phyloP scores from a whole-genome alignment of 331 rosid genomes.

The Pyracantha coccinea region DNA sequence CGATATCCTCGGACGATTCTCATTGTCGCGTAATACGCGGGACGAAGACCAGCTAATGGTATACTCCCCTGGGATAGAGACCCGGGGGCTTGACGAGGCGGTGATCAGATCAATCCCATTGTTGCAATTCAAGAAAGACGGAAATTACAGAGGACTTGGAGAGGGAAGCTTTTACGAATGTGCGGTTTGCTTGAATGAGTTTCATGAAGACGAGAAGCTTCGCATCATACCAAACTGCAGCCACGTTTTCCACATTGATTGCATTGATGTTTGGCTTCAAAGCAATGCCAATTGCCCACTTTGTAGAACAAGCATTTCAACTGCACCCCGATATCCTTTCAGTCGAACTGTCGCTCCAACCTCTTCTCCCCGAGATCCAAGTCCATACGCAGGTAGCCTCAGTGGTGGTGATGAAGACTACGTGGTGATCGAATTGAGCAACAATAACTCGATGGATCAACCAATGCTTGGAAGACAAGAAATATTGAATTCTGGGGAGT shows the following conservation, averaged over 20 bases:
- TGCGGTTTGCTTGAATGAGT: slow-evolving; percentile 83
- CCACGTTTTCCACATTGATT: slow-evolving; percentile 84
- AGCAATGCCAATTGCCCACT: slow-evolving; percentile 87
- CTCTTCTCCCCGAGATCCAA: slow-evolving; percentile 34
- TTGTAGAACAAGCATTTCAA: slow-evolving; percentile 66
- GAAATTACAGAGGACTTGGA: not conserved
- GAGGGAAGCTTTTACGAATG: slow-evolving; percentile 45
- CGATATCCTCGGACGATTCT: slow-evolving; percentile 60
- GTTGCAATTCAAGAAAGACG: slow-evolving; percentile 43
- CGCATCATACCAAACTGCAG: slow-evolving; percentile 69
- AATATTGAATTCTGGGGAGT: slow-evolving; percentile 27
- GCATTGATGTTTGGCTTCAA: slow-evolving; percentile 92
- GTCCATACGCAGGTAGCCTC: slow-evolving; percentile 12
- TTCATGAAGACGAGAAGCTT: slow-evolving; percentile 63
- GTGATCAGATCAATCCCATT: slow-evolving; percentile 72
- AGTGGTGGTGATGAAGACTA: slow-evolving; percentile 42
- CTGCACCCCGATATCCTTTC: slow-evolving; percentile 25
- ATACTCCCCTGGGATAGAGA: slow-evolving; percentile 25
- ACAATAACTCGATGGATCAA: slow-evolving; percentile 10
- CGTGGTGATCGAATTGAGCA: slow-evolving; percentile 68
- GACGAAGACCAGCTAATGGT: slow-evolving; percentile 25
- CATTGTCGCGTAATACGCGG: slow-evolving; percentile 33
- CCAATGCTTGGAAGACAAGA: slow-evolving; percentile 24
- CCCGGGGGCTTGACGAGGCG: slow-evolving; percentile 66
- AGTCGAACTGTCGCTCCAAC: slow-evolving; percentile 33